Evolutionary conservation across 208 protist genomes (phyloP).

Genomic region (Trypanosomatidae sp.): DNA sequence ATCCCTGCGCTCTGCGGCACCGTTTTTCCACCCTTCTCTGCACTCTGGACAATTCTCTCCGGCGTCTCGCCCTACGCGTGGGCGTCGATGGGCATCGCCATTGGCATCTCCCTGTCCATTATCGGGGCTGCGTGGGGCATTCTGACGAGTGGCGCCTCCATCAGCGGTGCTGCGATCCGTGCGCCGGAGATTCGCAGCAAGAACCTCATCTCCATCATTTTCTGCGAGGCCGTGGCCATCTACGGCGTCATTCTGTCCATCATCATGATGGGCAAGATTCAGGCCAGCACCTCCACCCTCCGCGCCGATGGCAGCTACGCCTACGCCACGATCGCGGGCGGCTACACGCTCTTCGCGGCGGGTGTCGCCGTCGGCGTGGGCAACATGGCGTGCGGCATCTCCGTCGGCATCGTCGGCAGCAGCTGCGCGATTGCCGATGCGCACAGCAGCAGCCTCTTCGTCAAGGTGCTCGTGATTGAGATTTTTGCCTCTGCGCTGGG

Average conservation of each 20-base stretch:
- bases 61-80: conserved; percentile 73
- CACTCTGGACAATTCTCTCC: conserved; percentile 70
- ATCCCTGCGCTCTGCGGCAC: conserved; percentile 76
- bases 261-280: conserved; percentile 96
- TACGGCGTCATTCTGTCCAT: conserved; percentile 99
- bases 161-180: conserved; percentile 87
- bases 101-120: conserved; percentile 86
- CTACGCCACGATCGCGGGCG: conserved; percentile 50
- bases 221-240: conserved; percentile 99
- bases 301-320: conserved; percentile 39
- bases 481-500: conserved; percentile 98
- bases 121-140: conserved; percentile 90
- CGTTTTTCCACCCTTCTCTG: conserved; percentile 78
- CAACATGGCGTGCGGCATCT: conserved; percentile 96
- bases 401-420: conserved; percentile 96
- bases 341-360: conserved; percentile 94
- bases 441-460: conserved; percentile 93
- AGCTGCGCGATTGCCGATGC: conserved; percentile 97
- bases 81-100: conserved; percentile 75
- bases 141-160: conserved; percentile 81
- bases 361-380: conserved; percentile 95
- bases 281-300: conserved; percentile 48
- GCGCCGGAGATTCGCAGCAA: conserved; percentile 91
- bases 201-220: conserved; percentile 97
- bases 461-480: conserved; percentile 98